A percentile compares a stretch with the other conserved stretches of the same genome.
Conservation (phyloP, 2,329 filamentous ascomycete genomes). For the Ophiocordyceps polyrhachis-furcata region DNA sequence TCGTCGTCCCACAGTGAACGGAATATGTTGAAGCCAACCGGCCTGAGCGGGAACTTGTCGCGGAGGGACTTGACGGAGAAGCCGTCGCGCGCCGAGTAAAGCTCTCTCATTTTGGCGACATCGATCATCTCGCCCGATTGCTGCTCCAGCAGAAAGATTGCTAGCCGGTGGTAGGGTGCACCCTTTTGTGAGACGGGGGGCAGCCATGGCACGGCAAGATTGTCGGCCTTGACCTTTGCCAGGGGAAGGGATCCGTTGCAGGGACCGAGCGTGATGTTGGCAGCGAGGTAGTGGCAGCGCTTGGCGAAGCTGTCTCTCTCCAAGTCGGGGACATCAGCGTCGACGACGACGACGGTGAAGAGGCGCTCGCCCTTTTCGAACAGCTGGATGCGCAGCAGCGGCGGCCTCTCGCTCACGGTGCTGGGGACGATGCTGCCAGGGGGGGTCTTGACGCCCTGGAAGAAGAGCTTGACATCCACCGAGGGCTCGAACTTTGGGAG, state of each 20-base stretch:
- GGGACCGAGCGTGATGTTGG: constrained; percentile 35
- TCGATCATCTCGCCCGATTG: constrained; percentile 39
- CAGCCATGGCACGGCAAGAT: constrained; percentile 65
- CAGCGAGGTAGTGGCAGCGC: constrained; percentile 75
- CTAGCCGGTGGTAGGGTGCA: constrained; percentile 74
- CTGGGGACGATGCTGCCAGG: constrained; percentile 69
- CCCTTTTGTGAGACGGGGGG: constrained; percentile 81
- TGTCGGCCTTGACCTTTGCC: constrained; percentile 35
- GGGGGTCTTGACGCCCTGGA: constrained; percentile 48
- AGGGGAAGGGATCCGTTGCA: constrained; percentile 45
- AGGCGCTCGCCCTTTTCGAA: constrained; percentile 70
- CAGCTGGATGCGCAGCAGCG: constrained; percentile 64
- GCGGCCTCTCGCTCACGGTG: constrained; percentile 50
- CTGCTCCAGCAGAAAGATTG: constrained; percentile 72
- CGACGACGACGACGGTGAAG: constrained; percentile 69
- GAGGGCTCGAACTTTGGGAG: constrained; percentile 61
- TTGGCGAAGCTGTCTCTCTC: constrained; percentile 58
- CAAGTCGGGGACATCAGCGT: constrained; percentile 73
- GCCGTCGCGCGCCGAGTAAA: constrained; percentile 36
- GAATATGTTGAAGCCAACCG: constrained; percentile 78
- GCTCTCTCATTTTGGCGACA: constrained; percentile 33
- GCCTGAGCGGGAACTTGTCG: constrained; percentile 45
- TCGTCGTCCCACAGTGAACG: constrained; percentile 76
- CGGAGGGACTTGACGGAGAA: constrained; percentile 64
- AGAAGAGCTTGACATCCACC: constrained; percentile 66